phyloP scores from a whole-genome alignment of 2,329 filamentous ascomycete species.

The Xenoacremonium recifei region DNA sequence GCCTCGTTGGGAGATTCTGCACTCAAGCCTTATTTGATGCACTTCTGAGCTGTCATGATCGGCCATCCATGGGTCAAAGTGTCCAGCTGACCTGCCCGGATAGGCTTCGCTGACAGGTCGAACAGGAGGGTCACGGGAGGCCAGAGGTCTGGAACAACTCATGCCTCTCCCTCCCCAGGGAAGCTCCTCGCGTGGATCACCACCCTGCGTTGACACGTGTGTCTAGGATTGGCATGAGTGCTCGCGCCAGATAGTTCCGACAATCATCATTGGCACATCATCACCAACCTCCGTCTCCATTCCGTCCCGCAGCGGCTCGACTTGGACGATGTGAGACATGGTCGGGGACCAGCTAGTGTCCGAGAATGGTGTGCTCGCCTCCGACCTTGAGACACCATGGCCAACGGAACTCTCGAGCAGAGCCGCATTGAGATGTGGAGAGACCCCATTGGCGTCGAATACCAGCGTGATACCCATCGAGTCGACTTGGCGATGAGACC shows the following conservation, averaged over 20 bases:
- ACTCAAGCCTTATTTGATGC: slow-evolving; percentile 18
- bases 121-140: slow-evolving; percentile 15
- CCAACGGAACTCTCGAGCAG: slow-evolving; percentile 14
- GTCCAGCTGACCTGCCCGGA: slow-evolving; percentile 12
- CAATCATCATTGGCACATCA: slow-evolving; percentile 20
- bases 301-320: slow-evolving; percentile 8
- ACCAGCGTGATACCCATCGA: slow-evolving; percentile 15
- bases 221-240: slow-evolving; percentile 13
- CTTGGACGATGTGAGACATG: slow-evolving; percentile 10
- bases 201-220: slow-evolving; percentile 17
- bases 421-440: slow-evolving; percentile 28
- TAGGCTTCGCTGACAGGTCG: slow-evolving; percentile 11
- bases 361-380: slow-evolving; percentile 20
- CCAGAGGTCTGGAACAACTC: slow-evolving; percentile 8
- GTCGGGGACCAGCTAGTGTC: slow-evolving; percentile 8
- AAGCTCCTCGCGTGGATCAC: slow-evolving; percentile 7
- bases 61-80: slow-evolving; percentile 4
- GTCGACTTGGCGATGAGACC: slow-evolving; percentile 8
- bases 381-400: no score
- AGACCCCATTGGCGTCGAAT: slow-evolving; percentile 24
- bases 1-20: slow-evolving; percentile 11
- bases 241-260: slow-evolving; percentile 11
- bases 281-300: slow-evolving; percentile 4
- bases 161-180: slow-evolving; percentile 12
- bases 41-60: slow-evolving; percentile 23